Base-by-base conservation (phyloP, 1,284 basidiomycete genomes). In the Moniliophthora roreri region DNA sequence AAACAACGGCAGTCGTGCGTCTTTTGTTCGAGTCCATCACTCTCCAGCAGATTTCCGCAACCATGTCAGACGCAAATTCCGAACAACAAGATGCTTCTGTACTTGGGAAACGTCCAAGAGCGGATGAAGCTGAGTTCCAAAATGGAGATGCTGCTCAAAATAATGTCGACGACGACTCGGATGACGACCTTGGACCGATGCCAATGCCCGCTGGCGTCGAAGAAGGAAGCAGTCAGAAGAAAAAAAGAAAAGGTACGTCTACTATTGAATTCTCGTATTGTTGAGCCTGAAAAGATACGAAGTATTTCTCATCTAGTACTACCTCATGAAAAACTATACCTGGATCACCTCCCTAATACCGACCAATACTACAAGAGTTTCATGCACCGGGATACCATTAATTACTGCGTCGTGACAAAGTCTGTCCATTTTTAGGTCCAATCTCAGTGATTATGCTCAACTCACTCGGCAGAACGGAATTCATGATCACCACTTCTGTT, bases 361-460 rank as follows among this genome's bases (percentile, higher is more conserved):
- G 93, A 98, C 66, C 86, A 97, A 61, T 99, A 99, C 73, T 89
- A 87, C 75, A 95, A 96, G 76, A 95, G 92, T 56, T 97, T 99
- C 73, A 99, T 99, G 97, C 97, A 99, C 71, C 79, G 95, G 49
- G 96, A 99, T 63, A 82, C 87, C 16, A 80, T 99, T 60, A 96
- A 93, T 67, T 95, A 91, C 64, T 87, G 87, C 48, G 83, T 89
- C 18, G 84, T 93, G 62, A 95, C 94, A 15, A 89, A 82, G 91
- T 94, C 53, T 56, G 82, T 68, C 53, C 18, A 59, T 40, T 50
- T 54, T 28, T 55, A 54, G 21, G 32, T 50, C 24, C 28, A 35
- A 16, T 21, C 26, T 54, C 35, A 48, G n/a, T n/a, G n/a, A n/a
- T n/a, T n/a, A n/a, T n/a, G 13, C 21, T 53, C 18, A 51, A 51